Evolutionary conservation across 2,329 filamentous ascomycete species (phyloP).

Genomic region (Penicillium verrucosum): DNA sequence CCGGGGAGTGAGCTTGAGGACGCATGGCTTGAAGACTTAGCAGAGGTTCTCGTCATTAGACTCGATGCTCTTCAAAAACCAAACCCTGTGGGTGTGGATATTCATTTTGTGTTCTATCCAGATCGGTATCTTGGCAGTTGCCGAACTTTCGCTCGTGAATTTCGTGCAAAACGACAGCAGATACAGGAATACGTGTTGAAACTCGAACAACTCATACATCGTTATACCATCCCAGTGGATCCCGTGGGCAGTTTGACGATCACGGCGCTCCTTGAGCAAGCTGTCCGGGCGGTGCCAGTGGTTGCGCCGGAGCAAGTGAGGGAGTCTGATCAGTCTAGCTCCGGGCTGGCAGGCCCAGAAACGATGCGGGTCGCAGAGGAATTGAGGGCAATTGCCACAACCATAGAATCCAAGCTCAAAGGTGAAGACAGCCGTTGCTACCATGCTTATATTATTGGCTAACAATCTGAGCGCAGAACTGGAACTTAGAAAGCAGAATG

Average conservation of each 20-base stretch:
- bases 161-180: conserved; percentile 42
- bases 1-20: conserved; percentile 42
- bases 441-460: conserved; percentile 3
- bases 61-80: conserved; percentile 37
- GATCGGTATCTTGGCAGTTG: conserved; percentile 59
- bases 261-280: conserved; percentile 36
- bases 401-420: conserved; percentile 42
- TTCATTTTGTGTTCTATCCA: conserved; percentile 55
- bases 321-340: conserved; percentile 11
- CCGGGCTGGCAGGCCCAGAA: conserved; percentile 21
- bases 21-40: conserved; percentile 48
- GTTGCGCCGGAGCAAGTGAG: conserved; percentile 25
- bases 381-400: conserved; percentile 36
- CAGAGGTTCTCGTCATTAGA: conserved; percentile 55
- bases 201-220: conserved; percentile 31
- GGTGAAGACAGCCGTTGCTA: conserved; percentile 23
- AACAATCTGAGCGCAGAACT: conserved; percentile 35
- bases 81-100: conserved; percentile 45
- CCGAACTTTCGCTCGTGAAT: conserved; percentile 45
- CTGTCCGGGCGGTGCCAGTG: conserved; percentile 30
- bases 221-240: conserved; percentile 27
- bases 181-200: conserved; percentile 32
- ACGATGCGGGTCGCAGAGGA: conserved; percentile 33
- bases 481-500: conserved; percentile 42
- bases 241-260: conserved; percentile 23